phyloP scores from a whole-genome alignment of 306 rosid genomes.

The Vigna angularis region DNA sequence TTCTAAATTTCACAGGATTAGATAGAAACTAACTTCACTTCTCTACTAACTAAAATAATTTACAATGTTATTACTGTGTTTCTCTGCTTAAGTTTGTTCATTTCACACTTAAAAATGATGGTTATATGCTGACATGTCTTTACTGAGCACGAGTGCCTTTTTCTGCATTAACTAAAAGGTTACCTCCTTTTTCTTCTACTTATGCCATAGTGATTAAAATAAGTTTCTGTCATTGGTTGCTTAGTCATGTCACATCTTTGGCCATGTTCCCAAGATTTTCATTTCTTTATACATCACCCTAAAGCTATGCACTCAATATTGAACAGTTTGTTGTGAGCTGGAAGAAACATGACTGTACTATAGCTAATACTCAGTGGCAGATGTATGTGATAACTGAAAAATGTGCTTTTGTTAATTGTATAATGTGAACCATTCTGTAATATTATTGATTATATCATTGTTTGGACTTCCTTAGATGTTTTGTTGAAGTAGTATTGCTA shows the following conservation, averaged over 20 bases:
- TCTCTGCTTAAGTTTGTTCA: not conserved
- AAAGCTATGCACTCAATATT: conserved; percentile 39
- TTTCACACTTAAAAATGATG: not conserved
- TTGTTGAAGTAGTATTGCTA: conserved; percentile 33
- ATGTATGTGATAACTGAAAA: conserved; percentile 41
- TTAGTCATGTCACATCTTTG: conserved; percentile 31
- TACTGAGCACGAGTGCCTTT: not conserved
- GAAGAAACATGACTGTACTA: conserved; percentile 37
- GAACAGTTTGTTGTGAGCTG: conserved; percentile 48
- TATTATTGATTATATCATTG: conserved; percentile 41
- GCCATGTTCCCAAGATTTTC: conserved; percentile 27
- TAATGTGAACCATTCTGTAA: conserved; percentile 41
- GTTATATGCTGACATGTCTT: conserved; percentile 5
- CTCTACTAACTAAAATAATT: not conserved
- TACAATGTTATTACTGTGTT: not conserved
- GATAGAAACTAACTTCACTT: not conserved
- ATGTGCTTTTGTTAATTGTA: conserved; percentile 29
- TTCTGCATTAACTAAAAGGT: not conserved
- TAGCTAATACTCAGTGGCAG: conserved; percentile 42
- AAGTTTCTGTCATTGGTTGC: conserved; percentile 3
- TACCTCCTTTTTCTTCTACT: conserved; percentile 1
- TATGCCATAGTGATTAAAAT: not conserved
- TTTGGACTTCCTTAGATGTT: conserved; percentile 26
- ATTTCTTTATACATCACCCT: conserved; percentile 24
- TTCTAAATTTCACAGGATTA: not conserved